phyloP scores from a whole-genome alignment of 2,329 filamentous ascomycete species.

The Pseudogymnoascus sp. region DNA sequence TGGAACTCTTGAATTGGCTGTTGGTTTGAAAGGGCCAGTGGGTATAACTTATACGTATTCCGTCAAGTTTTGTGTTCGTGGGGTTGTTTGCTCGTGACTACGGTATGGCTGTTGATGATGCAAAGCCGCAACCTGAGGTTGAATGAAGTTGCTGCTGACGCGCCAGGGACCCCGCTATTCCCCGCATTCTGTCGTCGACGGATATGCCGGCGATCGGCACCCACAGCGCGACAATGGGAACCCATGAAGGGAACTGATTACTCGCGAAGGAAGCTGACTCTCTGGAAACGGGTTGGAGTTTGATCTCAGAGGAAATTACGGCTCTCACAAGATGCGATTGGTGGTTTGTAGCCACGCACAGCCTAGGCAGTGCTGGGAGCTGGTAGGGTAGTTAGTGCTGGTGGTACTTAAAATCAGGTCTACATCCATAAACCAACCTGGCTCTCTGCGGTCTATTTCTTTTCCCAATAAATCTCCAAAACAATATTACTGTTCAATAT shows the following conservation, averaged over 20 bases:
- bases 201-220: neutral
- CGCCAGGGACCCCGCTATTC: constrained; percentile 1
- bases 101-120: neutral
- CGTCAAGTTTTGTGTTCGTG: neutral
- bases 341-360: neutral
- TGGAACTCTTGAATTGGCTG: neutral
- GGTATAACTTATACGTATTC: neutral
- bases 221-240: neutral
- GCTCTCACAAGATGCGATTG: neutral
- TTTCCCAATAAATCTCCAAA: neutral
- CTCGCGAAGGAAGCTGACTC: neutral
- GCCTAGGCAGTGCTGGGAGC: neutral
- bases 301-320: neutral
- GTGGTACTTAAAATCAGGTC: neutral
- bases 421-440: neutral
- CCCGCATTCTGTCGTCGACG: constrained; percentile 1
- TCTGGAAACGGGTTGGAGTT: neutral
- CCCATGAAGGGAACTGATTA: neutral
- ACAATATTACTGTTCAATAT: neutral
- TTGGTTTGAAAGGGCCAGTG: neutral
- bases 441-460: neutral
- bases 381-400: neutral
- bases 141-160: neutral
- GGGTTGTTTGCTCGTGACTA: neutral
- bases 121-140: neutral